Percentiles rank a stretch among this genome's conserved stretches.
Evolutionary conservation across 805 yeast genomes (phyloP).

Genomic region (Monosporozyma yasuniensis): DNA sequence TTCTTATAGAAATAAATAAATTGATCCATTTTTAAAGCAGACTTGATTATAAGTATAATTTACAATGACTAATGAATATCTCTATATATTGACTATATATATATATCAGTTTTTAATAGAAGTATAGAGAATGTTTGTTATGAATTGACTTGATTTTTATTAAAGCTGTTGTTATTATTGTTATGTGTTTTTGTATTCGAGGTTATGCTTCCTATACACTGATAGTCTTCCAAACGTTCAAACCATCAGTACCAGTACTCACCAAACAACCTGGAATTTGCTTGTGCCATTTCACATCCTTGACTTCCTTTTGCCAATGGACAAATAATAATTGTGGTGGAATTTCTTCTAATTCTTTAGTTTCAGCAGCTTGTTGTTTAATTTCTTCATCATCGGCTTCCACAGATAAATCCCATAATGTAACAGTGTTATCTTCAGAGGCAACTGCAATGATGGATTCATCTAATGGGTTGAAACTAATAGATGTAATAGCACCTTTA

Average conservation of each 20-base stretch:
- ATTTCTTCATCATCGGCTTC: slow-evolving; percentile 98
- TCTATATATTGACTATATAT: not conserved
- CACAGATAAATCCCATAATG: slow-evolving; percentile 95
- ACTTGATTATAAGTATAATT: not conserved
- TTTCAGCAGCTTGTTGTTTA: slow-evolving; percentile 69
- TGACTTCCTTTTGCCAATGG: slow-evolving; percentile 96
- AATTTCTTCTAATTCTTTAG: slow-evolving; percentile 72
- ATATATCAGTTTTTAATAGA: not conserved
- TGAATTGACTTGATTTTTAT: not conserved
- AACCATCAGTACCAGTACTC: slow-evolving; percentile 91
- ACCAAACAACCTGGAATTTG: slow-evolving; percentile 95
- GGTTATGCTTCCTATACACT: slow-evolving; percentile 48
- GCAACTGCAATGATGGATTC: slow-evolving; percentile 94
- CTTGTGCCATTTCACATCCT: slow-evolving; percentile 95
- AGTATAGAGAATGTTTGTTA: not conserved
- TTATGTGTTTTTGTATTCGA: not conserved
- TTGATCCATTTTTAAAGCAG: not conserved
- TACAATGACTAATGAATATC: slow-evolving; percentile 2
- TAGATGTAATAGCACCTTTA: slow-evolving; percentile 84
- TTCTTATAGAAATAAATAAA: not conserved
- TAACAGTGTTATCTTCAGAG: slow-evolving; percentile 93
- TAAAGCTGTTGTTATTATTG: not conserved
- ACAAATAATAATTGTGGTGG: slow-evolving; percentile 95
- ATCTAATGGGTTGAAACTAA: slow-evolving; percentile 89
- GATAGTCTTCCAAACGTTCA: slow-evolving; percentile 93